phyloP scores from a whole-genome alignment of 108 stramenopile species.

The Seminavis robusta region DNA sequence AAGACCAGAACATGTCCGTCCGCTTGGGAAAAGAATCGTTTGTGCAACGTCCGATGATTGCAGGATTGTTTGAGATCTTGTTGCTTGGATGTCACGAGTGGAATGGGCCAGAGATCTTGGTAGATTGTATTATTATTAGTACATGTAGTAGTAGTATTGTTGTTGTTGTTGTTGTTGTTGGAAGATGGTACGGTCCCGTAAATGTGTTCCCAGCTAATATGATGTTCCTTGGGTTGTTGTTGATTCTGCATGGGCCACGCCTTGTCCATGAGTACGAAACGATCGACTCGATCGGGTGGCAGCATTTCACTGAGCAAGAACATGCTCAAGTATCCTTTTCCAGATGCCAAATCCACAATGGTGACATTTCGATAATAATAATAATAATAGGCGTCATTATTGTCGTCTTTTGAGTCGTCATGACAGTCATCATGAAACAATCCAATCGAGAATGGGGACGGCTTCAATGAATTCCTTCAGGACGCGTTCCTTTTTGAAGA shows the following conservation, averaged over 20 bases:
- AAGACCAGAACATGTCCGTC: conserved; percentile 45
- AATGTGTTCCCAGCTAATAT: conserved; percentile 60
- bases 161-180: conserved; percentile 1
- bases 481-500: conserved; percentile 50
- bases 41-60: conserved; percentile 22
- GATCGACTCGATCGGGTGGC: conserved; percentile 35
- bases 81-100: conserved; percentile 49
- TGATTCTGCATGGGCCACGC: conserved; percentile 51
- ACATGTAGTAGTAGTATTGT: too few relatives aligned
- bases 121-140: too few relatives aligned
- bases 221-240: conserved; percentile 30
- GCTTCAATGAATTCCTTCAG: conserved; percentile 66
- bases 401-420: neutral
- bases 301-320: conserved; percentile 49
- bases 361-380: neutral
- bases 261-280: conserved; percentile 53
- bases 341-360: conserved; percentile 58
- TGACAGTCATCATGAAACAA: conserved; percentile 22
- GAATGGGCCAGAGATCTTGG: conserved; percentile 58
- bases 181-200: conserved; percentile 22
- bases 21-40: conserved; percentile 17
- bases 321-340: conserved; percentile 61
- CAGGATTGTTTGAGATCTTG: conserved; percentile 45
- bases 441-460: conserved; percentile 46
- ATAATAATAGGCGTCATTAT: neutral